These are phyloP conservation scores for Schwanniomyces polymorphus DNA, from an alignment of 805 yeast species.

Conservation along the genomic window DNA sequence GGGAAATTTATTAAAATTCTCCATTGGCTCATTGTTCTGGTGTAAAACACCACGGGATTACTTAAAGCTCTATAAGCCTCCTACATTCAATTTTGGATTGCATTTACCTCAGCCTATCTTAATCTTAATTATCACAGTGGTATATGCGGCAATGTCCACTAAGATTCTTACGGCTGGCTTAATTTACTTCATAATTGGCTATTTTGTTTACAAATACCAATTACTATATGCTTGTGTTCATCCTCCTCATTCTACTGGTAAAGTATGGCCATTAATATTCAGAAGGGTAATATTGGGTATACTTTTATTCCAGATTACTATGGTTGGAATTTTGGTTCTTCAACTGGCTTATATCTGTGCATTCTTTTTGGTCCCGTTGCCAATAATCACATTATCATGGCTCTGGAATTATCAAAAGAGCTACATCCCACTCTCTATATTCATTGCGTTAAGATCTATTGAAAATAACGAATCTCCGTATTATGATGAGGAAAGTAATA, in stretches of 20 bases:
- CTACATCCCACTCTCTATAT: slow-evolving; percentile 76
- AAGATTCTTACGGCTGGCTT: slow-evolving; percentile 84
- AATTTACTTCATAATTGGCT: slow-evolving; percentile 81
- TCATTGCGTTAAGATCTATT: slow-evolving; percentile 85
- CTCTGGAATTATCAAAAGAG: slow-evolving; percentile 81
- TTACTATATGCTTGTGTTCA: slow-evolving; percentile 87
- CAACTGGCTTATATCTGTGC: slow-evolving; percentile 80
- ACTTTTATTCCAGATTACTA: slow-evolving; percentile 81
- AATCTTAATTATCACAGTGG: slow-evolving; percentile 78
- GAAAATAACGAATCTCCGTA: slow-evolving; percentile 41
- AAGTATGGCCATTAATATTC: slow-evolving; percentile 90
- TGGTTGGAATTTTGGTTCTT: slow-evolving; percentile 86
- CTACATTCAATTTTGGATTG: slow-evolving; percentile 88
- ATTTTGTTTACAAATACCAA: slow-evolving; percentile 87
- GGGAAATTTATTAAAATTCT: slow-evolving; percentile 76
- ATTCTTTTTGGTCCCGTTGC: slow-evolving; percentile 70
- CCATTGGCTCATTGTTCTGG: slow-evolving; percentile 51
- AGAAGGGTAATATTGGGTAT: slow-evolving; percentile 81
- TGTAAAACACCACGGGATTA: slow-evolving; percentile 85
- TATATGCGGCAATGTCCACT: slow-evolving; percentile 87
- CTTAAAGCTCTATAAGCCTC: slow-evolving; percentile 76
- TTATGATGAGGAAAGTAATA: slow-evolving; percentile 19
- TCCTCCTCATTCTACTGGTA: slow-evolving; percentile 95
- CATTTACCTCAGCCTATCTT: slow-evolving; percentile 90
- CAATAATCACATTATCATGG: slow-evolving; percentile 62